These are phyloP conservation scores for Dipteronia sinensis DNA, from an alignment of 345 rosid genomes.

Conservation along the genomic window DNA sequence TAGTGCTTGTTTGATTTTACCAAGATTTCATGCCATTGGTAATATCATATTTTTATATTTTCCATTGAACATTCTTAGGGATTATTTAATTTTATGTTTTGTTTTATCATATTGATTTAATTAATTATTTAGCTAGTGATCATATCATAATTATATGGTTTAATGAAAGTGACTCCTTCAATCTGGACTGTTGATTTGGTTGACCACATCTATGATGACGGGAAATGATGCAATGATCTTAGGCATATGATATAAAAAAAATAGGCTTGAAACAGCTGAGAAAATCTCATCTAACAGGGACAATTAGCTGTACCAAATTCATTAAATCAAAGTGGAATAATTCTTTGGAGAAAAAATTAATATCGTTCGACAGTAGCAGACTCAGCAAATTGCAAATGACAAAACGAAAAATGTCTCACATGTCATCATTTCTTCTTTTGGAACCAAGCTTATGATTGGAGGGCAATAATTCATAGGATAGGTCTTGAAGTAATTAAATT, in stretches of 20 bases:
- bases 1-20: conserved; percentile 15
- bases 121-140: neutral
- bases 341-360: neutral
- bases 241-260: neutral
- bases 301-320: conserved; percentile 20
- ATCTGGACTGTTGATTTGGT: conserved; percentile 16
- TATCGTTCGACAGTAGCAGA: neutral
- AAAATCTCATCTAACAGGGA: conserved; percentile 16
- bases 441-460: neutral
- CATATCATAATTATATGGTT: neutral
- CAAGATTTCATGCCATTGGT: conserved; percentile 15
- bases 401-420: neutral
- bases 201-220: conserved; percentile 4
- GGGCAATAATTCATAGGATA: neutral
- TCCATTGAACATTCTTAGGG: neutral
- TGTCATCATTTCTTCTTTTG: neutral
- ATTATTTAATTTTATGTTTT: neutral
- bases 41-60: conserved; percentile 18
- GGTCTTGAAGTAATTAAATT: neutral
- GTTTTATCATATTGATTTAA: neutral
- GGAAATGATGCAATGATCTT: neutral
- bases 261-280: conserved; percentile 14
- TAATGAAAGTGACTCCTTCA: conserved; percentile 14
- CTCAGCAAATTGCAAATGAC: neutral
- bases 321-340: conserved; percentile 18